phyloP scores from a whole-genome alignment of 495 filamentous ascomycete species.

The Neurospora sp. region DNA sequence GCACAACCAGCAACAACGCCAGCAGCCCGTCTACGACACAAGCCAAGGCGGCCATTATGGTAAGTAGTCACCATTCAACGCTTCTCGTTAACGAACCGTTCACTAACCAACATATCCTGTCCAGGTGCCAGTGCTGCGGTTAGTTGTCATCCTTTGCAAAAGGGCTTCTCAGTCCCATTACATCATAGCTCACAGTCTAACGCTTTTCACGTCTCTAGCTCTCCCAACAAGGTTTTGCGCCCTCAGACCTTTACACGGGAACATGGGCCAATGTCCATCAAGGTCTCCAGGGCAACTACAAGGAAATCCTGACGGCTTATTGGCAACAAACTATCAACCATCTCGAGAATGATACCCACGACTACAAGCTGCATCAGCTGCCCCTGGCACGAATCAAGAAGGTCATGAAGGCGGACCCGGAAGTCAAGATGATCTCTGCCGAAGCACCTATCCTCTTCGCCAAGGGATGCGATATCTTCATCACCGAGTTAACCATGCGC shows the following conservation, averaged over 20 bases:
- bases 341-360: conserved; percentile 87
- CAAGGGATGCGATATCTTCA: conserved; percentile 99
- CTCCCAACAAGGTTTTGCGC: conserved; percentile 67
- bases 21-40: conserved; percentile 66
- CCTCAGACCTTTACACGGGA: conserved; percentile 82
- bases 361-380: conserved; percentile 95
- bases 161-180: conserved; percentile 1
- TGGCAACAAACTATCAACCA: conserved; percentile 97
- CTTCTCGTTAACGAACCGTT: not conserved
- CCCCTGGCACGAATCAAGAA: conserved; percentile 97
- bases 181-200: conserved; percentile 3
- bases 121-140: conserved; percentile 75
- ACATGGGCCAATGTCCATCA: conserved; percentile 97
- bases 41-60: conserved; percentile 82
- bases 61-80: conserved; percentile 33
- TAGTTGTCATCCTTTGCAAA: conserved; percentile 26
- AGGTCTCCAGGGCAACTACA: conserved; percentile 84
- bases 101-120: conserved; percentile 16
- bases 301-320: conserved; percentile 94
- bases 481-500: conserved; percentile 97
- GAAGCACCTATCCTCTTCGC: conserved; percentile 97
- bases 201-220: conserved; percentile 36
- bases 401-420: conserved; percentile 98
- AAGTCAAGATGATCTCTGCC: conserved; percentile 99
- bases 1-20: conserved; percentile 29